Base-by-base conservation (phyloP, 345 rosid species). In the Eucalyptus cloeziana region DNA sequence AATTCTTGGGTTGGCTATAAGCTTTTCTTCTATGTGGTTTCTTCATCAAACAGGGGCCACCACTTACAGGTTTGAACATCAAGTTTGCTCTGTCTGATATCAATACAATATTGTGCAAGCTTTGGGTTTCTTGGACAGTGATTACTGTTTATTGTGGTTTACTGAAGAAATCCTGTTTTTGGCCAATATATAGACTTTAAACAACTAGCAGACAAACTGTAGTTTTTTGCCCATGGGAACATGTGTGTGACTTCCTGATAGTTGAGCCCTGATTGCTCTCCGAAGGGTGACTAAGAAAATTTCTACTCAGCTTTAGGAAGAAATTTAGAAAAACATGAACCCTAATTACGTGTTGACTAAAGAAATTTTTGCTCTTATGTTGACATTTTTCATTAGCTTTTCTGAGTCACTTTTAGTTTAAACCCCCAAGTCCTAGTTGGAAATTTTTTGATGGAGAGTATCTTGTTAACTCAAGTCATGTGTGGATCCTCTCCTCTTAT, bases 1-100 rank as follows among this genome's bases (percentile, higher is more conserved):
- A 89, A 93, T 97, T 88, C 91, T 98, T 88, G 99, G 99, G 86
- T 94, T 98, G 86, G 99, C 98, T 51, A 98, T 98, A 92, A 98
- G 99, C 95, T 97, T 98, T 93, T 94, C 98, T 89, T 98, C 99
- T 30, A 95, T 98, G 98, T 98, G 99, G 99, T 98, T 98, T 95
- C 99, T 98, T 92, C 98, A 97, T 91, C 99, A 98, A 92, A 98
- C 99, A 17, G 98, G 99, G 86, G 99, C 99, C 43, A 98, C 99
- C 83, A 98, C 99, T 5, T 97, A 97, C 93, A 98, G 99, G 99
- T 95, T 93, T 86, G 87, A 76, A 76, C 83, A 40, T 76, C 83
- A 76, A 40, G 45, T 76, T 76, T 76, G 47, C 83, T 76, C 8
- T 76, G 27, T 76, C 83, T 76, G 27, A 76, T 37, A 40, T 76